Evolutionary conservation across 1,284 basidiomycete species (phyloP).

Genomic region (Albatrellus sp.): DNA sequence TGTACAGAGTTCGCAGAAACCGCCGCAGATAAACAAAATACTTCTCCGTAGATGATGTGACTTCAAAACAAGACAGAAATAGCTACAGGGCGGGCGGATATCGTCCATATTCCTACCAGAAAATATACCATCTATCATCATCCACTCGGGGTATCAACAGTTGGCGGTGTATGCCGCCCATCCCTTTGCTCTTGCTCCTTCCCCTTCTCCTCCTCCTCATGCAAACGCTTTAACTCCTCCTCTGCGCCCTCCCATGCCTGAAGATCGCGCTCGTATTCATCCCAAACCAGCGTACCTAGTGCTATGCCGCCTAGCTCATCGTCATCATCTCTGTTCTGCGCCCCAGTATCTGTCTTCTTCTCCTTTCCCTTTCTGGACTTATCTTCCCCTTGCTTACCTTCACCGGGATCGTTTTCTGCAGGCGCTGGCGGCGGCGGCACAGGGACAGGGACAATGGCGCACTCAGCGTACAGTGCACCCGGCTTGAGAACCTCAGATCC

Average conservation of each 20-base stretch:
- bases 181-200: not conserved
- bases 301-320: constrained; percentile 56
- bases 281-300: constrained; percentile 60
- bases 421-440: constrained; percentile 23
- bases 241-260: constrained; percentile 47
- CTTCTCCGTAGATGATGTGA: no score
- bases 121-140: not conserved
- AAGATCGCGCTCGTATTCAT: constrained; percentile 50
- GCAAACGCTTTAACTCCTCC: constrained; percentile 1
- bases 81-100: no score
- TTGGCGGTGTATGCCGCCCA: constrained; percentile 6
- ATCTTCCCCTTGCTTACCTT: not conserved
- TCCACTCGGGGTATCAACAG: constrained; percentile 3
- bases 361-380: constrained; percentile 15
- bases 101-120: not conserved
- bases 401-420: constrained; percentile 5
- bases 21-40: no score
- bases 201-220: constrained; percentile 1
- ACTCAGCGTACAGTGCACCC: constrained; percentile 65
- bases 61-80: no score
- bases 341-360: constrained; percentile 17
- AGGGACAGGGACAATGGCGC: constrained; percentile 41
- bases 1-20: no score
- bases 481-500: constrained; percentile 49
- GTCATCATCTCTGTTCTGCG: constrained; percentile 32